Conservation (phyloP, 352 stramenopile genomes). For the Phytophthora hybrid region DNA sequence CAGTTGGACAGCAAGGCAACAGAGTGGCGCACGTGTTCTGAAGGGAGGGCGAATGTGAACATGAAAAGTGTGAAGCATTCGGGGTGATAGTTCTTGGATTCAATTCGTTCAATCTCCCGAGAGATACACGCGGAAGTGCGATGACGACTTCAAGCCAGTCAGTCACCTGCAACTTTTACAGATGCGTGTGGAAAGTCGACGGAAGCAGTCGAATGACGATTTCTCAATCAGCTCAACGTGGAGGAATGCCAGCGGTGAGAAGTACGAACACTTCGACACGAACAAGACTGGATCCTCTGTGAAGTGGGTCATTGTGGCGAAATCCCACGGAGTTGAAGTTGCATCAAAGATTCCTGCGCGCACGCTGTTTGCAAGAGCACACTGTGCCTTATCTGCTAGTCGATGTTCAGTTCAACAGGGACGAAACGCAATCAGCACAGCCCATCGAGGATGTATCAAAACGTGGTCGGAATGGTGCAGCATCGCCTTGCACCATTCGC, state of each 20-base stretch:
- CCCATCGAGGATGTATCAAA: no score
- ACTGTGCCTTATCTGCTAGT: background rate
- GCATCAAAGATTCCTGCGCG: background rate
- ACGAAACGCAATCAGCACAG: no score
- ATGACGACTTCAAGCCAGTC: background rate
- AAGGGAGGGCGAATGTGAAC: background rate
- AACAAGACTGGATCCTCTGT: background rate
- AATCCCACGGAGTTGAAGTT: background rate
- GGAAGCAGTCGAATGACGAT: no score
- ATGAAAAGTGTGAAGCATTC: background rate
- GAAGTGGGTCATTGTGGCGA: no score
- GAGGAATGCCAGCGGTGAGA: no score
- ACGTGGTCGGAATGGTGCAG: no score
- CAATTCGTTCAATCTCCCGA: background rate
- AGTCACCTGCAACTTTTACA: background rate
- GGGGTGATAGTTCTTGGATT: background rate
- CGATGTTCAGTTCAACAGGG: background rate
- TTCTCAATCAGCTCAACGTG: no score
- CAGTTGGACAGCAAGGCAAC: background rate
- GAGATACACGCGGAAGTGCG: background rate
- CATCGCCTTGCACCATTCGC: no score
- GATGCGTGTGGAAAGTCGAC: background rate
- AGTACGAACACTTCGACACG: no score
- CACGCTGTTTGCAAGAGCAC: background rate
- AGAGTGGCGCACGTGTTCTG: background rate